Conservation (phyloP, 306 rosid species). For the Quercus rubra region DNA sequence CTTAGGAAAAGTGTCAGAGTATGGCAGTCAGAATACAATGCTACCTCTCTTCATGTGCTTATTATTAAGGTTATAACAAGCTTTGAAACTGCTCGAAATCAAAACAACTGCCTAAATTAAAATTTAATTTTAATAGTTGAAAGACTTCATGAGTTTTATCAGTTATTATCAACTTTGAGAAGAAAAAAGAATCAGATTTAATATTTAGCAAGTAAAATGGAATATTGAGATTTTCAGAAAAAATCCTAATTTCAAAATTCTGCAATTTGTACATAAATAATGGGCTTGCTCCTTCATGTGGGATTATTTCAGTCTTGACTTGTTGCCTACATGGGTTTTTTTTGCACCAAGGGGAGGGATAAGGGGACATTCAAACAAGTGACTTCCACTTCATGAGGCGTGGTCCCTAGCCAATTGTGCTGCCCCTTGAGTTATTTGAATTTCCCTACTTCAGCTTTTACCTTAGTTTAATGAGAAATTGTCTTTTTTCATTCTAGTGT, state of each 20-base stretch:
- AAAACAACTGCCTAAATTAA: not conserved
- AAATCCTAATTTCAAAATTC: not conserved
- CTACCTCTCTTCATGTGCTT: conserved; percentile 1
- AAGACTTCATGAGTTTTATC: not conserved
- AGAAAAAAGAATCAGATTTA: not conserved
- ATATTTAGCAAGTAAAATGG: not conserved
- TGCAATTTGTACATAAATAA: not conserved
- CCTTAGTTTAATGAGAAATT: conserved; percentile 11
- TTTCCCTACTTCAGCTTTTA: not conserved
- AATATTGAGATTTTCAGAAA: not conserved
- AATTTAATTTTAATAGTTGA: not conserved
- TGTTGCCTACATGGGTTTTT: not conserved
- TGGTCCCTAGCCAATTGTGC: no score
- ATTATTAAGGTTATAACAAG: not conserved
- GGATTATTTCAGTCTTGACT: not conserved
- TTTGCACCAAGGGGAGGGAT: no score
- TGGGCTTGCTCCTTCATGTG: not conserved
- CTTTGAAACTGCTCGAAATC: not conserved
- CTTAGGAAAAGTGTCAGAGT: conserved; percentile 15
- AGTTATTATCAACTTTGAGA: not conserved
- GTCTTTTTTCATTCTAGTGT: conserved; percentile 45
- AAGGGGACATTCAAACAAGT: no score
- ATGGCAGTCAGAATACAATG: not conserved
- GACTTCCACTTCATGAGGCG: no score
- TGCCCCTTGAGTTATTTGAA: no score